Percentiles rank a stretch among this genome's conserved stretches.
phyloP scores from a whole-genome alignment of 164 flowering plant species.

The Liquidambar formosana region DNA sequence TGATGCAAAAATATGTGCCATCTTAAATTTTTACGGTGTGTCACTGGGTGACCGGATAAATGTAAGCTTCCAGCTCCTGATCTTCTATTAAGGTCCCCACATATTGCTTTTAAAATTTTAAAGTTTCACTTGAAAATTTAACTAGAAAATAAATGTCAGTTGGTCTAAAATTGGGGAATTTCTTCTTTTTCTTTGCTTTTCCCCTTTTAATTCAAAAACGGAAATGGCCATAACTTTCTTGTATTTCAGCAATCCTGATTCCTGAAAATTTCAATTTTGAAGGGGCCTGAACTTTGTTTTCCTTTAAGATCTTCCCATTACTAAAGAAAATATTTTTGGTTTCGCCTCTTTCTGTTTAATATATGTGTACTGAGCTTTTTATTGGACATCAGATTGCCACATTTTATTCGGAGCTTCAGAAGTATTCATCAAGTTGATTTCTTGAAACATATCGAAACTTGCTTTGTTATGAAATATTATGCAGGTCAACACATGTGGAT shows the following conservation, averaged over 20 bases:
- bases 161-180: not conserved
- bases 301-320: not conserved
- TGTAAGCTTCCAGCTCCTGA: no score
- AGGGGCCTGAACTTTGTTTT: not conserved
- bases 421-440: not conserved
- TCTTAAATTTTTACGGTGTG: no score
- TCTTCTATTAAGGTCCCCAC: no score
- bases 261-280: not conserved
- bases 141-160: not conserved
- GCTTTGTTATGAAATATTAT: slow-evolving; percentile 14
- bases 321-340: not conserved
- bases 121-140: no score
- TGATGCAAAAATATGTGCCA: no score
- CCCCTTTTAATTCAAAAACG: not conserved
- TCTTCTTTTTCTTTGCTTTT: not conserved
- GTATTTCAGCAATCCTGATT: not conserved
- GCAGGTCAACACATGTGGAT: slow-evolving; percentile 88
- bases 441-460: slow-evolving; percentile 2
- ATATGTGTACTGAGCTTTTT: not conserved
- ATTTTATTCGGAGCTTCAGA: not conserved
- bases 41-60: no score
- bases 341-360: not conserved
- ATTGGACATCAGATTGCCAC: not conserved
- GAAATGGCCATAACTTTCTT: not conserved
- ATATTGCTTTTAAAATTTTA: no score